Conservation (phyloP, 176 grass and related monocot species). For the Aegilops speltoides region DNA sequence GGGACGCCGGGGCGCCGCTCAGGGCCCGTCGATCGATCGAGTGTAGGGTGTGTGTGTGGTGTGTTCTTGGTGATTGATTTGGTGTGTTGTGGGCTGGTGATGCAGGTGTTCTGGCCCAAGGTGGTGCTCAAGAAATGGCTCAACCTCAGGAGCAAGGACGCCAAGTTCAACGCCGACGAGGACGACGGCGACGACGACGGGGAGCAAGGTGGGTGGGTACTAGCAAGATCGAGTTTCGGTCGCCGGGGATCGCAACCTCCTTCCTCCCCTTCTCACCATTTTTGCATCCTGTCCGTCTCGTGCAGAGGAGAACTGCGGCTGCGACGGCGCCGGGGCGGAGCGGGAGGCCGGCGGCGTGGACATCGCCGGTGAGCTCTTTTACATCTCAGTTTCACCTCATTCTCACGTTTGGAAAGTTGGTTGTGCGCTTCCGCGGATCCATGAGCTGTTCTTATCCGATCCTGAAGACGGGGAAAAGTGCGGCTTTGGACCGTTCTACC, state of each 20-base stretch:
- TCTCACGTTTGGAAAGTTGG: background rate
- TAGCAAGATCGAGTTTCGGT: background rate
- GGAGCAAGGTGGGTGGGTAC: slow-evolving; percentile 20
- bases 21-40: background rate
- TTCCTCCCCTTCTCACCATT: background rate
- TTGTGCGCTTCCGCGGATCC: background rate
- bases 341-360: background rate
- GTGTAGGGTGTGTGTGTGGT: background rate
- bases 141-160: slow-evolving; percentile 60
- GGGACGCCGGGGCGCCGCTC: background rate
- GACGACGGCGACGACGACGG: slow-evolving; percentile 48
- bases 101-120: slow-evolving; percentile 78
- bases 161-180: slow-evolving; percentile 70
- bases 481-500: background rate
- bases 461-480: background rate
- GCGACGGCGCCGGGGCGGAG: background rate
- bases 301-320: slow-evolving; percentile 56
- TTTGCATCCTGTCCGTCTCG: background rate
- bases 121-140: slow-evolving; percentile 94
- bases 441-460: slow-evolving; percentile 20
- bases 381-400: background rate
- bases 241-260: background rate
- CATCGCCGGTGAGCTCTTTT: slow-evolving; percentile 22
- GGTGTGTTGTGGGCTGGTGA: background rate
- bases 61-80: background rate